Evolutionary conservation across 2,329 filamentous ascomycete genomes (phyloP), one percentile per base, ranked within the genome.

Genomic region (Trichophyton mentagrophytes): DNA sequence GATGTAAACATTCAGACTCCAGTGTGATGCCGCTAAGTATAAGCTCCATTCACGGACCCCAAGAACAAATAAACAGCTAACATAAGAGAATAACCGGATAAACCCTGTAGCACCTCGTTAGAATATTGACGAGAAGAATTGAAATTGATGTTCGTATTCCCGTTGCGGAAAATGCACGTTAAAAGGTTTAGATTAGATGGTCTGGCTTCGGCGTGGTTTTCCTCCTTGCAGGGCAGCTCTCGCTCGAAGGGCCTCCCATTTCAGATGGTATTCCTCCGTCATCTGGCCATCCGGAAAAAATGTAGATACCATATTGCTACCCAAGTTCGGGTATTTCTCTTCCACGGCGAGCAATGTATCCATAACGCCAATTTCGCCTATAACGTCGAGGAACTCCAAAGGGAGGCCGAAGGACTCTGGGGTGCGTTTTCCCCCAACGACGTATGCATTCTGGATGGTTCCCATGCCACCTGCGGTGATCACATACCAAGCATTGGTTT

Each of bases 401-500:
- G 67, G 71, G 3, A 72, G 60, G 0, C 72, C 72, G 59, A 70
- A 69, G 2, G 67, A 66, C n/a, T 67, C 56, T 0, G 73, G 70
- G 2, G 59, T 55, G 2, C 72, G 67, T 42, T 64, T 62, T 38
- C 62, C 64, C 2, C 69, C 73, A 0, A 73, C 73, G 2, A 74
- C 70, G 57, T 67, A 67, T 13, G 73, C 67, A 61, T 77, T 78
- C 61, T 77, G 74, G 0, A 76, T 53, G 64, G 75, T 75, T 25
- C 75, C 76, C 22, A 77, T 64, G 2, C 67, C 69, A 0, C 76
- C 76, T 3, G 77, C 68, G 0, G 67, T 72, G 3, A 78, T 66
- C 7, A 78, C 65, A 62, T 68, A 76, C 75, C 76, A 79, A 0
- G 72, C 69, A 42, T 76, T 62, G 3, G 68, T 38, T n/a, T 70